Base-by-base conservation (phyloP, 768 basidiomycete genomes). In the Termitomyces sp. region DNA sequence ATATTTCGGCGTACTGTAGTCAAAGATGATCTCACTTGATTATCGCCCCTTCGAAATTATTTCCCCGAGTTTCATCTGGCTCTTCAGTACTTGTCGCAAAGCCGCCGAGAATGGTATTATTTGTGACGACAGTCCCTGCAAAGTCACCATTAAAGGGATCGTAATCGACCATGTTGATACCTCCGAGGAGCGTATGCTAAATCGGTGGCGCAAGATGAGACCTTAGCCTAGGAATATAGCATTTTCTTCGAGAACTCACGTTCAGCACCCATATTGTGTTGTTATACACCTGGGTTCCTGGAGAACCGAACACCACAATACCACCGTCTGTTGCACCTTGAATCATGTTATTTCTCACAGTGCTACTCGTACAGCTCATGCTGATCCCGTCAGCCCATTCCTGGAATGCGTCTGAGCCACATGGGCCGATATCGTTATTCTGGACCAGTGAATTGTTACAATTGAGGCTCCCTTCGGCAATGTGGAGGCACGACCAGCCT, bases 311-410 rank as follows among this genome's bases (percentile, higher is more conserved):
- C 0, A 92, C 89, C 90, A 92, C 68, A 45, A 92, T 89, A 6
- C 85, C 90, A 8, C 90, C 90, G 62, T 92, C 90, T 0, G 90
- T 92, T 9, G 90, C 79, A 54, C 82, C 83, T 61, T 83, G 77
- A 45, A 92, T 72, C 75, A 83, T 77, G 69, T 92, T 92, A 60
- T 87, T 84, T 60, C 77, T 80, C 32, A 92, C 75, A 37, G 82
- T 58, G 58, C 80, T 77, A 66, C 85, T 83, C 59, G 69, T 72
- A 66, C 90, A 92, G 60, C 82, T 83, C 52, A 91, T 68, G 62
- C 87, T 90, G 63, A 92, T 86, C 5, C 90, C 90, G 65, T 92
- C 90, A 1, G 90, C 89, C 90, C 90, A 92, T 67, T 90, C 72
- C 59, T 84, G 81, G 64, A 81, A 89, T 4, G 62, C 59, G 56